Percentiles rank a stretch among this genome's conserved stretches.
phyloP scores from a whole-genome alignment of 129 eudicot genomes.

The Kitagawia praeruptora region DNA sequence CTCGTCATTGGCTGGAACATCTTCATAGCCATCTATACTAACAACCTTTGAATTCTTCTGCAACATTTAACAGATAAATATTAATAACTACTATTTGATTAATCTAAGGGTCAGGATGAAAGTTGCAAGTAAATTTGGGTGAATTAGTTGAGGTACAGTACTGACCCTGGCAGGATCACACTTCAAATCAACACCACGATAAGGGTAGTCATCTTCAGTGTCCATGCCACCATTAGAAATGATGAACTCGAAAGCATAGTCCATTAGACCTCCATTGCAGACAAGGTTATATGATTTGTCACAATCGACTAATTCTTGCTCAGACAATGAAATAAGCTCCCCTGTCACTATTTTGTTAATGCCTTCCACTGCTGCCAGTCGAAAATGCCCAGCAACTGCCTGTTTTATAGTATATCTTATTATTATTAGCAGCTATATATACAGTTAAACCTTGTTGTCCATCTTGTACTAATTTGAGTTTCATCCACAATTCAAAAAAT shows the following conservation, averaged over 20 bases:
- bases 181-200: constrained; percentile 42
- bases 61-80: background rate
- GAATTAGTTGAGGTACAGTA: background rate
- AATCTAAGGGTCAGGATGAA: background rate
- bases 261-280: constrained; percentile 92
- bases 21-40: constrained; percentile 82
- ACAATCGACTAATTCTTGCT: constrained; percentile 86
- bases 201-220: constrained; percentile 73
- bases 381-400: constrained; percentile 99
- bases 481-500: background rate
- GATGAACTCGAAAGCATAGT: constrained; percentile 77
- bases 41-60: constrained; percentile 68
- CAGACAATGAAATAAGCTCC: constrained; percentile 58
- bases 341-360: constrained; percentile 70
- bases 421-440: too few relatives aligned
- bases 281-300: constrained; percentile 50
- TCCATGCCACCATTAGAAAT: constrained; percentile 80
- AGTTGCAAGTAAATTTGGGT: background rate
- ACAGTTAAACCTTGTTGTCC: background rate
- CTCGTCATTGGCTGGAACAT: constrained; percentile 64
- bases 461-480: background rate
- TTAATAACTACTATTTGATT: background rate
- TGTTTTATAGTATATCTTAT: constrained; percentile 9
- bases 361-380: constrained; percentile 86
- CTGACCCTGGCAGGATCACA: constrained; percentile 65